Percentiles rank a stretch among this genome's conserved stretches.
phyloP scores from a whole-genome alignment of 1,284 basidiomycete genomes.

The Exobasidium cylindrosporum region DNA sequence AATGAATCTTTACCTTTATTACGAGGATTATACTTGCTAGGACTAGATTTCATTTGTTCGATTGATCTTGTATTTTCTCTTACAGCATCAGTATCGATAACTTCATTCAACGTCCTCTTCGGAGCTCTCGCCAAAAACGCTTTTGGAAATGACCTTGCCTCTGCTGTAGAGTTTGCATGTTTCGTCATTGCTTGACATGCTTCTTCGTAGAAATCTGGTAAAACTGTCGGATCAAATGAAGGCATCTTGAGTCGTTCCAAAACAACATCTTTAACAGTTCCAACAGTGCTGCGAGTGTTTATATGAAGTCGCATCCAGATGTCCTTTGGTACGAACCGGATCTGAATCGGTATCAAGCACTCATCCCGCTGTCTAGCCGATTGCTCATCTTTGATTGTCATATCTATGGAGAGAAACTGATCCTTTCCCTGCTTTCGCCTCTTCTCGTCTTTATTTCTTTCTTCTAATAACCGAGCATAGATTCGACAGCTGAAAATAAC shows the following conservation, averaged over 20 bases:
- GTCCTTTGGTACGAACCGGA: conserved; percentile 43
- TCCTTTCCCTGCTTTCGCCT: too few species aligned
- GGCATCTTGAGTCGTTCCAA: conserved; percentile 25
- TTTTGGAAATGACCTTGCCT: conserved; percentile 23
- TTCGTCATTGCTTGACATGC: background rate
- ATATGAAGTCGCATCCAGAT: conserved; percentile 38
- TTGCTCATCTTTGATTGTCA: too few species aligned
- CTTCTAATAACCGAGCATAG: too few species aligned
- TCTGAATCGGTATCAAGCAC: conserved; percentile 28
- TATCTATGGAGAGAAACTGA: too few species aligned
- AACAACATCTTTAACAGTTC: conserved; percentile 31
- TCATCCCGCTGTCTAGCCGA: background rate
- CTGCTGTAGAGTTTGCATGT: background rate
- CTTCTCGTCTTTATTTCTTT: too few species aligned
- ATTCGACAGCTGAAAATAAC: too few species aligned
- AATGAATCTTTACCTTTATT: conserved; percentile 4
- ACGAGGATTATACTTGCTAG: background rate
- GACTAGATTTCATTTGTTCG: background rate
- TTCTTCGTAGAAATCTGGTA: conserved; percentile 29
- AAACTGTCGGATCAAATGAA: conserved; percentile 26
- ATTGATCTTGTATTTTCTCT: background rate
- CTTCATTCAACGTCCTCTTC: background rate
- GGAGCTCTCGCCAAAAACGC: conserved; percentile 19
- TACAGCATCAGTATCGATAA: background rate
- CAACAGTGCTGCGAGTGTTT: conserved; percentile 27